Percentiles rank a stretch among this genome's conserved stretches.
Conservation (phyloP, 202 grass and related monocot species). For the Brachypodium distachyon region DNA sequence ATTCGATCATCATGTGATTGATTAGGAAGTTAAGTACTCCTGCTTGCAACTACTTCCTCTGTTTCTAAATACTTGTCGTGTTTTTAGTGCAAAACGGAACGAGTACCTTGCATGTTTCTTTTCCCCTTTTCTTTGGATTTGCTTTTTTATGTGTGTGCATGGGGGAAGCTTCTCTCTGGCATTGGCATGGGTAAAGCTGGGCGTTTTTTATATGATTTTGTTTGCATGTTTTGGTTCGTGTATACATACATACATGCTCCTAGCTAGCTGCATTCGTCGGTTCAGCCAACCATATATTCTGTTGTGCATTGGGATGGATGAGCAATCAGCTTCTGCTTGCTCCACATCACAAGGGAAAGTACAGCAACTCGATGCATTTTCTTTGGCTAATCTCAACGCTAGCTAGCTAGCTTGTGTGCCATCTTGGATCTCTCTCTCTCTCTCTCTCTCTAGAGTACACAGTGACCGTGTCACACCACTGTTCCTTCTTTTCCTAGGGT, state of each 20-base stretch:
- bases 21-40: constrained; percentile 5
- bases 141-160: constrained; percentile 28
- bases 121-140: neutral
- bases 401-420: neutral
- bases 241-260: too few species aligned
- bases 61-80: too few species aligned
- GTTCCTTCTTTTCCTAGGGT: constrained; percentile 42
- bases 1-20: constrained; percentile 29
- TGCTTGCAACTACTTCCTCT: neutral
- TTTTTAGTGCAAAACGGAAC: too few species aligned
- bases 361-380: constrained; percentile 20
- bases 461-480: constrained; percentile 62
- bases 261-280: constrained; percentile 19
- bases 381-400: constrained; percentile 34
- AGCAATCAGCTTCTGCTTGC: constrained; percentile 23
- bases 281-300: constrained; percentile 7
- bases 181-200: constrained; percentile 19
- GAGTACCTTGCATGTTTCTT: too few species aligned
- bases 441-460: constrained; percentile 32
- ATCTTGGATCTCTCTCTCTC: neutral
- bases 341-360: constrained; percentile 18
- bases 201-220: constrained; percentile 41
- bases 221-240: constrained; percentile 32
- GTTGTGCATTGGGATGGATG: constrained; percentile 33
- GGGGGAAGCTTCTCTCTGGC: constrained; percentile 51